Conservation (phyloP, 176 grass and related monocot genomes). For the Bromus sterilis region DNA sequence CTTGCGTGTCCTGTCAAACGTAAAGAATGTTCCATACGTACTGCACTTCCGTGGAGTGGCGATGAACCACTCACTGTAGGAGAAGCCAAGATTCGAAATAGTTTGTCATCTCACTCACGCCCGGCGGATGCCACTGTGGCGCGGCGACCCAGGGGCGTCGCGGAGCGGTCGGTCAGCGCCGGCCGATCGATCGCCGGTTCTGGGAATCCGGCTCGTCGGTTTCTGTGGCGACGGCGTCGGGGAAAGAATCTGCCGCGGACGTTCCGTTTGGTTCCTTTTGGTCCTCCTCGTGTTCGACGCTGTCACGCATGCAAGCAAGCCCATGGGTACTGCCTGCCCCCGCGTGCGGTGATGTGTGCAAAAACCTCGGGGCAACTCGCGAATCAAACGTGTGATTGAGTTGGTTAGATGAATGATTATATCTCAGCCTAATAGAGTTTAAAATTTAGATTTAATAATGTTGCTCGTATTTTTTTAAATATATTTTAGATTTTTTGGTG, state of each 20-base stretch:
- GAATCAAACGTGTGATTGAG: no score
- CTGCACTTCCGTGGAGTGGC: not conserved
- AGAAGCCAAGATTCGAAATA: not conserved
- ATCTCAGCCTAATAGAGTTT: no score
- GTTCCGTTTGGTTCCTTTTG: not conserved
- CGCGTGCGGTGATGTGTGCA: not conserved
- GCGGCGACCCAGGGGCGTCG: not conserved
- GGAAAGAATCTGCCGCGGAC: not conserved
- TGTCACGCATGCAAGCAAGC: not conserved
- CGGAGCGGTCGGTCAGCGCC: not conserved
- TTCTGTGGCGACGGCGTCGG: not conserved
- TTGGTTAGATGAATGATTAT: no score
- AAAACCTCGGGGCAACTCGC: no score
- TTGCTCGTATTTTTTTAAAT: no score
- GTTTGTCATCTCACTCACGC: not conserved
- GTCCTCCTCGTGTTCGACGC: not conserved
- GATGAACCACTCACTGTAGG: not conserved
- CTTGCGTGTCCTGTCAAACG: not conserved
- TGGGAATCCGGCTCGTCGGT: not conserved
- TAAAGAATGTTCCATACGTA: constrained; percentile 8
- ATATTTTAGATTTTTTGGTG: no score
- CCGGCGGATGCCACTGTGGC: not conserved
- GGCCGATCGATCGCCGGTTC: not conserved
- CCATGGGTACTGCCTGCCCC: not conserved
- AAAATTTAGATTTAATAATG: no score